Percentiles rank a stretch among this genome's conserved stretches.
These are phyloP conservation scores for Zymoseptoria brevis DNA, from an alignment of 2,329 filamentous ascomycete genomes.

Conservation along the genomic window DNA sequence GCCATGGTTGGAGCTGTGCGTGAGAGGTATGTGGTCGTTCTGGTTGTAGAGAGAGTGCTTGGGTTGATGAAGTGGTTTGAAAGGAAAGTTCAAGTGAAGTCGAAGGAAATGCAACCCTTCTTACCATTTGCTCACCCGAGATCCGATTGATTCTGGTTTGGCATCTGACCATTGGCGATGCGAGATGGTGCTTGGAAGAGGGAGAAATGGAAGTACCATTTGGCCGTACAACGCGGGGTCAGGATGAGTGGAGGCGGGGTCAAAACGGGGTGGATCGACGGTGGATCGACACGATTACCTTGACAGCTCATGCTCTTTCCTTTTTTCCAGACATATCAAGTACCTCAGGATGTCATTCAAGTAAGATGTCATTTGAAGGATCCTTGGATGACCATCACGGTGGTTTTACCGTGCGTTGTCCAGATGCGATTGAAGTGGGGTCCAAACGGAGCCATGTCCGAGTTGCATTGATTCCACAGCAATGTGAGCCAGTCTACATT, in stretches of 20 bases:
- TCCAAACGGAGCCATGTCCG: background rate
- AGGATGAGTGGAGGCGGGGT: background rate
- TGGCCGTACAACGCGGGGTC: background rate
- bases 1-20: background rate
- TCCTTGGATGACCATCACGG: background rate
- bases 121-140: background rate
- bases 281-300: too few species aligned
- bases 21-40: background rate
- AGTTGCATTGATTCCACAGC: background rate
- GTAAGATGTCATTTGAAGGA: too few species aligned
- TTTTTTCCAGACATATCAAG: too few species aligned
- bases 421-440: background rate
- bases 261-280: background rate
- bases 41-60: background rate
- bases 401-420: background rate
- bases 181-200: background rate
- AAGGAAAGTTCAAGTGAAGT: background rate
- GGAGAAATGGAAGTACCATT: background rate
- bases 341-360: background rate
- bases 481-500: background rate
- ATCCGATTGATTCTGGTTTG: background rate
- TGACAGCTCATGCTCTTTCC: too few species aligned
- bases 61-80: background rate
- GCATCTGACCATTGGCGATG: background rate
- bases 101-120: background rate